phyloP scores from a whole-genome alignment of 116 monocot genomes.

The Dioscorea cayenensis region DNA sequence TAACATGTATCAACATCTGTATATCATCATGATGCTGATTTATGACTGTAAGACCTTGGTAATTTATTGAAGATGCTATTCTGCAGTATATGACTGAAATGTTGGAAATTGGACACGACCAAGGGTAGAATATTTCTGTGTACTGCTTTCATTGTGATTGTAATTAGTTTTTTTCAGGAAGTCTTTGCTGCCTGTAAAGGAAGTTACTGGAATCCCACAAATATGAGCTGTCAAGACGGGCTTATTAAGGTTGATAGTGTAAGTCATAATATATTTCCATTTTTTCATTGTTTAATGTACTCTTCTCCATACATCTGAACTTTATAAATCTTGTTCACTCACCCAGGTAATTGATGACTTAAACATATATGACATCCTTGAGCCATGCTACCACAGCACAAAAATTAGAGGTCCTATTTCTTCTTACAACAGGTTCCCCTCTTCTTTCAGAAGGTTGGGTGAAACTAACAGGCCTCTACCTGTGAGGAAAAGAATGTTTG shows the following conservation, averaged over 20 bases:
- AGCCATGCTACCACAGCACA: constrained; percentile 77
- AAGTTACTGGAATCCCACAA: constrained; percentile 81
- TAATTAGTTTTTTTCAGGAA: constrained; percentile 35
- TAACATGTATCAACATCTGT: too few relatives aligned
- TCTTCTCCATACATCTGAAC: not conserved
- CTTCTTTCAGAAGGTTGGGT: constrained; percentile 71
- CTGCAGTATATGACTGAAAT: not conserved
- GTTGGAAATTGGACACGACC: not conserved
- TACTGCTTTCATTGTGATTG: not conserved
- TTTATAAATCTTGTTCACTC: not conserved
- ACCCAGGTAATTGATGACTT: constrained; percentile 43
- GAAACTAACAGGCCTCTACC: constrained; percentile 59
- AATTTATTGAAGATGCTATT: not conserved
- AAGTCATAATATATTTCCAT: constrained; percentile 3
- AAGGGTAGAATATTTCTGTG: not conserved
- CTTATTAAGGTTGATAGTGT: constrained; percentile 58
- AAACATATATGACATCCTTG: constrained; percentile 86
- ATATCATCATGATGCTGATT: not conserved
- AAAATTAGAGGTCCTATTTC: constrained; percentile 23
- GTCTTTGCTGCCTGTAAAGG: constrained; percentile 59
- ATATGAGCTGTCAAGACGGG: constrained; percentile 16
- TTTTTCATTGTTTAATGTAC: not conserved
- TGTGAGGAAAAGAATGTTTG: constrained; percentile 88
- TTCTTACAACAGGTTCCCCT: constrained; percentile 33
- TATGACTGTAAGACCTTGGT: not conserved